A percentile compares a stretch with the other conserved stretches of the same genome.
These are phyloP conservation scores for Rutstroemia sp. DNA, from an alignment of 2,329 filamentous ascomycete species.

Conservation along the genomic window DNA sequence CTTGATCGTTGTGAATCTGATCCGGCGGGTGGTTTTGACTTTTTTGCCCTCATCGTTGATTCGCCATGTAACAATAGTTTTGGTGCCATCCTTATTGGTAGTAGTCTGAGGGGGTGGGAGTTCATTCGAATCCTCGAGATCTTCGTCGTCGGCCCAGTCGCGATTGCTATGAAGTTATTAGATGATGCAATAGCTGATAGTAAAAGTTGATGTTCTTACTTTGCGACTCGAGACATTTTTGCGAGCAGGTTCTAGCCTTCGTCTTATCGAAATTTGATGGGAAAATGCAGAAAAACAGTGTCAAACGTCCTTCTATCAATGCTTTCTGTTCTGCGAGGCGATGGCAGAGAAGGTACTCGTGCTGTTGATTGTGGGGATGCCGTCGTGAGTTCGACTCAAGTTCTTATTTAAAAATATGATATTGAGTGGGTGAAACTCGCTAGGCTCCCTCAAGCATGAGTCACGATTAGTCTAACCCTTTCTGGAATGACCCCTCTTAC, in stretches of 20 bases:
- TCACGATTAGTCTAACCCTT: neutral
- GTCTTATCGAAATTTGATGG: neutral
- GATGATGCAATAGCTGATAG: constrained; percentile 1
- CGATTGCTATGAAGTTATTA: constrained; percentile 23
- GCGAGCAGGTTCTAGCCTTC: neutral
- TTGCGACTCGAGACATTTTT: constrained; percentile 39
- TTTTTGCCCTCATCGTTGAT: constrained; percentile 92
- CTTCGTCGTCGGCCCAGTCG: constrained; percentile 91
- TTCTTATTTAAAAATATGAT: constrained; percentile 10
- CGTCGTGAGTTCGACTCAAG: constrained; percentile 2
- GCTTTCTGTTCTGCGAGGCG: neutral
- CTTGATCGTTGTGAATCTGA: constrained; percentile 85
- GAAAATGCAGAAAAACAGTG: neutral
- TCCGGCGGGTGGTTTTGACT: constrained; percentile 93
- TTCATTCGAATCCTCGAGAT: constrained; percentile 57
- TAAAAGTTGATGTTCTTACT: constrained; percentile 30
- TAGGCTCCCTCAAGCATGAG: constrained; percentile 6
- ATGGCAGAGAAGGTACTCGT: constrained; percentile 6
- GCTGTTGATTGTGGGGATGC: constrained; percentile 5
- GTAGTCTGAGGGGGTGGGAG: constrained; percentile 84
- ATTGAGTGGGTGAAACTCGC: constrained; percentile 11
- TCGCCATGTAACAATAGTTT: constrained; percentile 85
- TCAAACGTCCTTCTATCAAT: neutral
- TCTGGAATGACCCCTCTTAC: neutral
- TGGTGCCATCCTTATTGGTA: constrained; percentile 96